Evolutionary conservation across 805 yeast genomes (phyloP), one percentile per base, ranked within the genome.

Genomic region (Tetrapisispora nanseiensis): DNA sequence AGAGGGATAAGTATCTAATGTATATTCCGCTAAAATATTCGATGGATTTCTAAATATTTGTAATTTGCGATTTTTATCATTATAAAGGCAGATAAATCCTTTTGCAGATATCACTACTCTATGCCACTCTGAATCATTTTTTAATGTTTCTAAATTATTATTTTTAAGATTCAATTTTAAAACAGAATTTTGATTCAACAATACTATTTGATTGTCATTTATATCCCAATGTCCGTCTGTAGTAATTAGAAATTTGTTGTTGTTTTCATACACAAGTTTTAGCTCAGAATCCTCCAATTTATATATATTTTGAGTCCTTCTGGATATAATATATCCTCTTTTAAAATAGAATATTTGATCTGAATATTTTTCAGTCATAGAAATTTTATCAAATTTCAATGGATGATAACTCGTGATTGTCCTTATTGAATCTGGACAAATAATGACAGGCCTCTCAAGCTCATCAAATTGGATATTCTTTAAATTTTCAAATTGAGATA

Each of bases 1-100:
- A 33, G 54, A 59, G 0, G 82, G 78, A 0, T 51, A 45, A 5
- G 52, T 47, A 5, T 60, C 61, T 7, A 63, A 34, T 1, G 44
- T 39, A 30, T 51, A 44, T 22, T 59, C 62, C 18, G 55, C 40
- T 8, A 57, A 61, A 42, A 22, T 59, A 20, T 43, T 44, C 7
- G 42, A 37, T 54, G 46, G 33, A 12, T 68, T 70, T 66, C 70
- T 33, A 65, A 59, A 40, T 7, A 84, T 78, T 42, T 68, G 72
- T 0, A 82, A 59, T 16, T 66, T 69, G 12, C 71, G 66, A 1
- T 55, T 48, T 7, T 56, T 46, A 2, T 60, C 63, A 55, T 67
- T 68, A 54, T 55, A 78, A 27, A 75, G 47, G 1, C 82, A 75
- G 4, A 82, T 63, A 42, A 79, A 67, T 6, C 56, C 52, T 19